A percentile compares a stretch with the other conserved stretches of the same genome.
Conservation (phyloP, 1,284 basidiomycete species). For the Quambalaria eucalypti region DNA sequence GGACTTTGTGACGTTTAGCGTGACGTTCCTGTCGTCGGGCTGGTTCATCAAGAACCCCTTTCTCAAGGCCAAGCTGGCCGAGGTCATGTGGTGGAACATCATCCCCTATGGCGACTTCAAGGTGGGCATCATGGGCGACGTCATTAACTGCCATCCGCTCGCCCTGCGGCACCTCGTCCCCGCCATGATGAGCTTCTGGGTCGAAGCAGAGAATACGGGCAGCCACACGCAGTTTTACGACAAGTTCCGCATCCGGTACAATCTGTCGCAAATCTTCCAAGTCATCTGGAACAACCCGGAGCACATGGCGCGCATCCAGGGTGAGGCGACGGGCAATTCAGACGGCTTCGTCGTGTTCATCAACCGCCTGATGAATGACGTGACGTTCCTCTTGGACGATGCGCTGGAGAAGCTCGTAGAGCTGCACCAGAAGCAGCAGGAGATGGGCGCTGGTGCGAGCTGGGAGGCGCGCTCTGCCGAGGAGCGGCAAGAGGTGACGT, state of each 20-base stretch:
- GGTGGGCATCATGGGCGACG: constrained; percentile 69
- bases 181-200: constrained; percentile 87
- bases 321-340: constrained; percentile 19
- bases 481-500: constrained; percentile 74
- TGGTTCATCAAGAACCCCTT: constrained; percentile 99
- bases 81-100: constrained; percentile 77
- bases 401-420: constrained; percentile 79
- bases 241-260: constrained; percentile 71
- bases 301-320: constrained; percentile 38
- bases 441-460: constrained; percentile 65
- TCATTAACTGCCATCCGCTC: constrained; percentile 73
- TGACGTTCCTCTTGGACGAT: constrained; percentile 95
- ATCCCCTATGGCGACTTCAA: constrained; percentile 66
- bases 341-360: constrained; percentile 66
- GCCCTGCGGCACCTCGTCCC: constrained; percentile 83
- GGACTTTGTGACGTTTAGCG: constrained; percentile 77
- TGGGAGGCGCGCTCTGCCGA: constrained; percentile 61
- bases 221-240: constrained; percentile 97
- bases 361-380: constrained; percentile 98
- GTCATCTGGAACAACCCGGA: constrained; percentile 40
- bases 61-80: constrained; percentile 88
- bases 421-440: constrained; percentile 73
- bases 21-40: constrained; percentile 85
- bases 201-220: constrained; percentile 94
- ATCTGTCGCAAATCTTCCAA: constrained; percentile 41